Evolutionary conservation across 2,329 filamentous ascomycete genomes (phyloP).

Genomic region (Colletotrichum destructivum): DNA sequence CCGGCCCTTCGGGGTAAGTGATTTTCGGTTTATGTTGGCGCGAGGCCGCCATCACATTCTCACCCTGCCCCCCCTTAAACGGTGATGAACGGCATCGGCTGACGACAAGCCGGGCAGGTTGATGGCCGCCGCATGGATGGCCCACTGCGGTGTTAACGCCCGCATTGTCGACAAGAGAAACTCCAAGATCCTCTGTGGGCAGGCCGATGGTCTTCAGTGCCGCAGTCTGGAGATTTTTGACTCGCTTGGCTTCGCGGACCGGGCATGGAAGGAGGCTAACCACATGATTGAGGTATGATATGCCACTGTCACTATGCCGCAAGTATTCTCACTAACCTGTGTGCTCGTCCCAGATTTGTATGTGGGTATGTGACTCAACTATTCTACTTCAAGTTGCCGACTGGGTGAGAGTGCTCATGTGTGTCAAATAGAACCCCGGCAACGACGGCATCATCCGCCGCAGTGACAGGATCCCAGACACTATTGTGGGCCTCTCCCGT

Average conservation of each 20-base stretch:
- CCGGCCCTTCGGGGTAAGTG: conserved; percentile 48
- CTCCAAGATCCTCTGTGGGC: conserved; percentile 57
- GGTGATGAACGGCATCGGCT: neutral
- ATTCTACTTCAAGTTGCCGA: neutral
- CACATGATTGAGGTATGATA: conserved; percentile 75
- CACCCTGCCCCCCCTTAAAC: neutral
- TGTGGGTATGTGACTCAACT: conserved; percentile 35
- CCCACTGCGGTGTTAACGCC: conserved; percentile 56
- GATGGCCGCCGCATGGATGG: conserved; percentile 61
- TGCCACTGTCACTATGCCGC: neutral
- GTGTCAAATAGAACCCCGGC: conserved; percentile 72
- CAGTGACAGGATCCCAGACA: conserved; percentile 74
- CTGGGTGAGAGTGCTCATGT: conserved; percentile 43
- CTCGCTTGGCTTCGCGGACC: conserved; percentile 77
- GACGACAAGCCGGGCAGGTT: conserved; percentile 52
- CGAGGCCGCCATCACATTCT: neutral
- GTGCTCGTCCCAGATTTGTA: conserved; percentile 26
- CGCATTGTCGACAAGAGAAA: conserved; percentile 63
- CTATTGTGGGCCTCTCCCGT: conserved; percentile 71
- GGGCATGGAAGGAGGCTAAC: conserved; percentile 76
- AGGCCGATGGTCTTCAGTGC: conserved; percentile 68
- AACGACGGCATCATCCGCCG: conserved; percentile 69
- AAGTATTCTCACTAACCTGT: conserved; percentile 31
- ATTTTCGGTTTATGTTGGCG: no score
- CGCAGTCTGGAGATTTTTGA: conserved; percentile 82